Conservation (phyloP, 345 rosid species). For the Hirschfeldia incana region DNA sequence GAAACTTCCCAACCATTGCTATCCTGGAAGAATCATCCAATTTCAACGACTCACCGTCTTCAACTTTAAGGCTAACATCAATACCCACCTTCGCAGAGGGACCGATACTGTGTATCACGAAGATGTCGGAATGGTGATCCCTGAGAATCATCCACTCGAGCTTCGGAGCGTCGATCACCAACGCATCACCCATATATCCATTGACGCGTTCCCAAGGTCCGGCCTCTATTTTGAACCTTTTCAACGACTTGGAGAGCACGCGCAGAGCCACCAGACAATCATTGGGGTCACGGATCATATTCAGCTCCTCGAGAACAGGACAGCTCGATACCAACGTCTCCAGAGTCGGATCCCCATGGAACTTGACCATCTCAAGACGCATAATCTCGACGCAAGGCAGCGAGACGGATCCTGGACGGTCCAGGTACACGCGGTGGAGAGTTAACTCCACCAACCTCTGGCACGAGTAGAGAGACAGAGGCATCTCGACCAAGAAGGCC, state of each 20-base stretch:
- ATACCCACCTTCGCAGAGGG: neutral
- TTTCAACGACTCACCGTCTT: neutral
- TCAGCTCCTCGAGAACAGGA: neutral
- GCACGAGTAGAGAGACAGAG: neutral
- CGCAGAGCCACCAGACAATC: neutral
- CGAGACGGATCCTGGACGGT: neutral
- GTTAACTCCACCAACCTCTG: neutral
- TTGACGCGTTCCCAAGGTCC: neutral
- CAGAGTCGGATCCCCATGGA: neutral
- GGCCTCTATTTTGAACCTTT: neutral
- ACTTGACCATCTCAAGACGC: neutral
- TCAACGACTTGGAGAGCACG: neutral
- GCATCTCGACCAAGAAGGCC: neutral
- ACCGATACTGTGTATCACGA: neutral
- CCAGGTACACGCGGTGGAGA: neutral
- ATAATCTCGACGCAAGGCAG: neutral
- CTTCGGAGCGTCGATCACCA: neutral
- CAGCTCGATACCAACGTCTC: neutral
- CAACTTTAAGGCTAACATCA: neutral
- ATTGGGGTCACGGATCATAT: neutral
- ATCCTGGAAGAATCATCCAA: neutral
- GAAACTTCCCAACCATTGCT: neutral
- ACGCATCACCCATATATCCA: neutral
- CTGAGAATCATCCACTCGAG: neutral
- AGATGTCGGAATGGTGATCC: neutral